These are phyloP conservation scores for Fusarium chuoi DNA, from an alignment of 2,329 filamentous ascomycete genomes.

Conservation along the genomic window DNA sequence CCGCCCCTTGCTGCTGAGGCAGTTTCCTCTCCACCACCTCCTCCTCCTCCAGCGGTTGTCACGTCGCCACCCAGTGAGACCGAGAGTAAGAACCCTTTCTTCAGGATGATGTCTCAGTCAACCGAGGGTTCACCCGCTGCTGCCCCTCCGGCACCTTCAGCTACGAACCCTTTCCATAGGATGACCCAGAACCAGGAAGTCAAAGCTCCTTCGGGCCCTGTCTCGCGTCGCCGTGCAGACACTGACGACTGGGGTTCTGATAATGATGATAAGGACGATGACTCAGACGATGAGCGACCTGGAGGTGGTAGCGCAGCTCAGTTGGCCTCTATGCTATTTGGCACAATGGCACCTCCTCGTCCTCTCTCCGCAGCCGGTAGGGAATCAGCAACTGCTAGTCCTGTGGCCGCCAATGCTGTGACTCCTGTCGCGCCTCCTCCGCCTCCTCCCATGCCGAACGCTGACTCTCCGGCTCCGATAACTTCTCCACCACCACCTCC, in stretches of 20 bases:
- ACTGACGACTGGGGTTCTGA: slow-evolving; percentile 87
- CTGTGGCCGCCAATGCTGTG: slow-evolving; percentile 53
- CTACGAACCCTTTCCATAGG: slow-evolving; percentile 95
- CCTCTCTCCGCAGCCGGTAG: slow-evolving; percentile 86
- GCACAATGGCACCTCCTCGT: slow-evolving; percentile 93
- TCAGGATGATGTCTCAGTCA: slow-evolving; percentile 84
- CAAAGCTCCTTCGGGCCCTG: slow-evolving; percentile 58
- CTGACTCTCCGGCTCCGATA: slow-evolving; percentile 44
- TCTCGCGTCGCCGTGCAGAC: slow-evolving; percentile 65
- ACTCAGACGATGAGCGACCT: slow-evolving; percentile 74
- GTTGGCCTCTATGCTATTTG: slow-evolving; percentile 93
- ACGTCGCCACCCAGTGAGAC: slow-evolving; percentile 68
- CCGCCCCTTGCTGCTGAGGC: slow-evolving; percentile 56
- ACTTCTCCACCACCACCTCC: slow-evolving; percentile 37
- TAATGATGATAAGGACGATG: slow-evolving; percentile 65
- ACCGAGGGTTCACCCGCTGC: slow-evolving; percentile 60
- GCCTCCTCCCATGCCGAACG: slow-evolving; percentile 47
- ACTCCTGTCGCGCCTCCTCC: slow-evolving; percentile 54
- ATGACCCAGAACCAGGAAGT: slow-evolving; percentile 77
- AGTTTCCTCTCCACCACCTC: slow-evolving; percentile 47
- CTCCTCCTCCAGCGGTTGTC: slow-evolving; percentile 61
- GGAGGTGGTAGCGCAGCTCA: slow-evolving; percentile 88
- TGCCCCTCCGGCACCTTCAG: slow-evolving; percentile 52
- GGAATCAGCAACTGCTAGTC: slow-evolving; percentile 61
- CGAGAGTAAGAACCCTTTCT: slow-evolving; percentile 95